Evolutionary conservation across 306 rosid species (phyloP).

Genomic region (Cicer judaicum): DNA sequence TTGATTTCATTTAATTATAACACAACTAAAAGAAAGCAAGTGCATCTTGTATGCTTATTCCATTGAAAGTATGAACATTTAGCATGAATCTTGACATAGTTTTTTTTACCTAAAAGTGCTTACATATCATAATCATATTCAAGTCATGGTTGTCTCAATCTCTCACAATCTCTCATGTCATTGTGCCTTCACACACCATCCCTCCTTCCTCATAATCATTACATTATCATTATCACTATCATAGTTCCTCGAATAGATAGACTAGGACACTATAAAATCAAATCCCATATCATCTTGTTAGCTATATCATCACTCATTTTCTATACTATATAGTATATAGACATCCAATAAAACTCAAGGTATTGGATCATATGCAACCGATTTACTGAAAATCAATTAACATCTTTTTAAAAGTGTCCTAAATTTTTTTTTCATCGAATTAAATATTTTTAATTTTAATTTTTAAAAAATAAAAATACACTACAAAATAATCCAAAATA

Average conservation of each 20-base stretch:
- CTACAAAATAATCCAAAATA: too few species aligned
- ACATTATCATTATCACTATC: constrained; percentile 46
- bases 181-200: constrained; percentile 30
- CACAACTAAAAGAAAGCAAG: neutral
- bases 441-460: too few species aligned
- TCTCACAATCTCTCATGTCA: constrained; percentile 30
- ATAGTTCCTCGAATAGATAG: constrained; percentile 36
- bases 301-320: constrained; percentile 5
- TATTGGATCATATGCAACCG: too few species aligned
- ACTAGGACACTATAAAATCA: constrained; percentile 36
- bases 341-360: too few species aligned
- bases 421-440: too few species aligned
- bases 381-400: too few species aligned
- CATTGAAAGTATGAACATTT: constrained; percentile 36
- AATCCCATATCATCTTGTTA: constrained; percentile 20
- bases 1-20: neutral
- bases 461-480: too few species aligned
- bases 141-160: constrained; percentile 37
- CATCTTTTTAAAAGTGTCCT: too few species aligned
- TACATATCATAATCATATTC: constrained; percentile 29
- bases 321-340: neutral
- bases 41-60: constrained; percentile 11
- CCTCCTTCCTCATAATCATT: constrained; percentile 44
- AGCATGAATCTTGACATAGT: constrained; percentile 15
- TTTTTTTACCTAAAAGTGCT: constrained; percentile 45